Base-by-base conservation (phyloP, 768 basidiomycete genomes). In the Leucosporidium creatinivorum region DNA sequence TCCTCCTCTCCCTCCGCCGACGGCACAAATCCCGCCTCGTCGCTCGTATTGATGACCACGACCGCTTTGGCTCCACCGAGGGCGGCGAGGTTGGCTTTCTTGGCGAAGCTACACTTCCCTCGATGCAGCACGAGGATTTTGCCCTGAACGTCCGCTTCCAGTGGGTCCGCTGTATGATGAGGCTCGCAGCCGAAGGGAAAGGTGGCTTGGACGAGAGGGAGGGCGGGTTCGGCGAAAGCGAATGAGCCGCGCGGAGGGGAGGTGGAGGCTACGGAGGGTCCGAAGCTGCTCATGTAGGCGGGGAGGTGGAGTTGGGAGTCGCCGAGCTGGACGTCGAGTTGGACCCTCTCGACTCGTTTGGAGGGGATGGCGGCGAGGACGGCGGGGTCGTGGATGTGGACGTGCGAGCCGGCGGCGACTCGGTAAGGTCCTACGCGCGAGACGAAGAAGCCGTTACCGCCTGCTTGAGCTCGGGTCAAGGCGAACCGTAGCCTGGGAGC, bases 31-130 rank as follows among this genome's bases (percentile, higher is more conserved):
- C 49, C 48, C 58, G 31, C 55, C 17, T 61, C 69, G 26, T 89
- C 85, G 33, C 85, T 82, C 65, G 86, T 81, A 75, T 84, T 87
- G 75, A 89, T 79, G 52, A 94, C 85, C 19, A 98, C 78, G 13
- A 93, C 84, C 1, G 91, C 93, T 0, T 83, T 83, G 7, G 91
- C 91, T 1, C 85, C 87, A 1, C 86, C 88, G 13, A 81, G 79
- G 23, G 83, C 82, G 7, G 92, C 93, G 55, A 82, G 69, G 18
- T 85, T 59, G 21, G 93, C 81, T 79, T 99, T 99, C 71, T 89
- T 84, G 19, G 91, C 78, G 79, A 98, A 97, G 13, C 91, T 87
- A 77, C 94, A 98, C 7, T 82, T 84, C 8, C 94, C 94, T 33
- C 94, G 84, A 54, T 81, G 81, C 21, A 88, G 81, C 18, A 82